phyloP scores from a whole-genome alignment of 306 rosid species.

The Vachellia collinsii region DNA sequence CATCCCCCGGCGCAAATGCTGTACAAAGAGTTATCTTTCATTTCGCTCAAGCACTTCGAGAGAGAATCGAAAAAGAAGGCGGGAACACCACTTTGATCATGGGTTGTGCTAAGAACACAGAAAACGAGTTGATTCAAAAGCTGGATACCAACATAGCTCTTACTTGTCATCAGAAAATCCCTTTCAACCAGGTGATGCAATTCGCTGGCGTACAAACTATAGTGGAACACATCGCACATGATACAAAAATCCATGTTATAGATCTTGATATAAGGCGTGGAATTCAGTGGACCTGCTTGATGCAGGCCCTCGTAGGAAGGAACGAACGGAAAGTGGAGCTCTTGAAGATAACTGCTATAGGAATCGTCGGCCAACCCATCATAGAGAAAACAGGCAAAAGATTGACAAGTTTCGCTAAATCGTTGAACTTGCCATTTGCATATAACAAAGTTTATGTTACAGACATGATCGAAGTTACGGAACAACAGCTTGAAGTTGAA shows the following conservation, averaged over 20 bases:
- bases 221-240: conserved; percentile 53
- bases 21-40: conserved; percentile 57
- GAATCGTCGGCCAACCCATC: conserved; percentile 10
- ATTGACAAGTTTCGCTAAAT: conserved; percentile 55
- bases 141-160: conserved; percentile 29
- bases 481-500: conserved; percentile 49
- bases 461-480: conserved; percentile 54
- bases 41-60: conserved; percentile 62
- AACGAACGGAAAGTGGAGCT: conserved; percentile 44
- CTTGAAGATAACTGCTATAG: conserved; percentile 65
- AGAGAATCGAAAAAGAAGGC: conserved; percentile 57
- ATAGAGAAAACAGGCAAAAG: conserved; percentile 58
- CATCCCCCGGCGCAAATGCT: conserved; percentile 45
- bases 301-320: conserved; percentile 65
- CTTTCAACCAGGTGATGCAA: conserved; percentile 59
- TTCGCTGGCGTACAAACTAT: conserved; percentile 63
- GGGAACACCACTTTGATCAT: conserved; percentile 32
- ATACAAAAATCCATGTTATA: conserved; percentile 60
- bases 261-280: conserved; percentile 64
- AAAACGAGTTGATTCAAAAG: conserved; percentile 7
- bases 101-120: conserved; percentile 25
- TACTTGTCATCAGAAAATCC: conserved; percentile 47
- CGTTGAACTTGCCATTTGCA: conserved; percentile 65
- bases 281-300: conserved; percentile 58
- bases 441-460: conserved; percentile 49